Percentiles rank a stretch among this genome's conserved stretches.
These are phyloP conservation scores for Penicillium bovifimosum DNA, from an alignment of 495 filamentous ascomycete species.

Conservation along the genomic window DNA sequence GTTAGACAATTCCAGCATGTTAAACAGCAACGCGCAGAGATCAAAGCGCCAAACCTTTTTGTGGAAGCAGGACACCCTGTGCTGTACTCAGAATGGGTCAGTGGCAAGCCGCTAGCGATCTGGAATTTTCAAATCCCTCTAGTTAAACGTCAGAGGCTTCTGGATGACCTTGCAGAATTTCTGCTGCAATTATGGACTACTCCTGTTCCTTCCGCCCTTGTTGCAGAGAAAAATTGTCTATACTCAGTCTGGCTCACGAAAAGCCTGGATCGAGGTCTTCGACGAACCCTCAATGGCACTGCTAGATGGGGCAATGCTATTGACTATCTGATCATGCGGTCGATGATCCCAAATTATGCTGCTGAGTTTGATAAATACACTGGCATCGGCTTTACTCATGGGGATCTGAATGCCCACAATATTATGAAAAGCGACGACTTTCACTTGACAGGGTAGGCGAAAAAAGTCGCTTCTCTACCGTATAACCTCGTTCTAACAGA, in stretches of 20 bases:
- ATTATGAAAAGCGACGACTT: slow-evolving; percentile 20
- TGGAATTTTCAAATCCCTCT: slow-evolving; percentile 12
- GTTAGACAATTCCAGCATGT: slow-evolving; percentile 5
- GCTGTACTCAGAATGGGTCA: slow-evolving; percentile 15
- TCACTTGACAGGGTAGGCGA: slow-evolving; percentile 14
- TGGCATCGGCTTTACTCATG: slow-evolving; percentile 9
- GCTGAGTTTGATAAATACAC: slow-evolving; percentile 10
- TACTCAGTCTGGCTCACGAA: slow-evolving; percentile 16
- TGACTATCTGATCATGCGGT: slow-evolving; percentile 19
- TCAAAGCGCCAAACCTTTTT: slow-evolving; percentile 9
- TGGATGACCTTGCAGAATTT: slow-evolving; percentile 13
- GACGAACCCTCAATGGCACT: slow-evolving; percentile 12
- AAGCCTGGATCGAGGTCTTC: slow-evolving; percentile 17
- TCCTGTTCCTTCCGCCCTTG: background rate
- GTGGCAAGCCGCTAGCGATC: slow-evolving; percentile 11
- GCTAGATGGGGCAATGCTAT: slow-evolving; percentile 15
- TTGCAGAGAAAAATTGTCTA: background rate
- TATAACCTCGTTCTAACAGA: background rate
- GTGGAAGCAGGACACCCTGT: slow-evolving; percentile 8
- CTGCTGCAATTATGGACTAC: slow-evolving; percentile 13
- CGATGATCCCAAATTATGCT: slow-evolving; percentile 17
- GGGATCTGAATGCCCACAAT: slow-evolving; percentile 16
- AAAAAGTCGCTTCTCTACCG: background rate
- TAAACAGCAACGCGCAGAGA: slow-evolving; percentile 3
- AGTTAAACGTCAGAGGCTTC: slow-evolving; percentile 4